These are phyloP conservation scores for Yamadazyma sp. DNA, from an alignment of 1,139 yeast genomes.

Conservation along the genomic window DNA sequence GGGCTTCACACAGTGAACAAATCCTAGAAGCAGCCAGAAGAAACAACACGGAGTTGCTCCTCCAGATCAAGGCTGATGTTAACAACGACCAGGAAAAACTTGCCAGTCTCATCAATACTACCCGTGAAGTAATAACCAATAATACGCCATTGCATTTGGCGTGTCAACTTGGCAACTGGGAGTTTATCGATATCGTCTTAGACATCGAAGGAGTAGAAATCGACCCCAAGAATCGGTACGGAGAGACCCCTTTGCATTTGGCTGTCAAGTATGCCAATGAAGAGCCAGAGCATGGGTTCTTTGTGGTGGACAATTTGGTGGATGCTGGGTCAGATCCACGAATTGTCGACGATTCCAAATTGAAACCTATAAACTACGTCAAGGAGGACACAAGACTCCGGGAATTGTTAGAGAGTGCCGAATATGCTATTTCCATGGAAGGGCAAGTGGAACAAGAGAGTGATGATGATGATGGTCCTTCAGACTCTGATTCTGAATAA, in stretches of 20 bases:
- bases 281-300: slow-evolving; percentile 86
- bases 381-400: slow-evolving; percentile 52
- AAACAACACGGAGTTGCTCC: slow-evolving; percentile 76
- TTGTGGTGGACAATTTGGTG: slow-evolving; percentile 73
- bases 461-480: slow-evolving; percentile 27
- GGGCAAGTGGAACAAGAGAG: slow-evolving; percentile 24
- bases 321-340: slow-evolving; percentile 94
- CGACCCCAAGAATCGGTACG: slow-evolving; percentile 74
- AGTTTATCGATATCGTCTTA: slow-evolving; percentile 74
- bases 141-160: slow-evolving; percentile 83
- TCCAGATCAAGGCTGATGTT: slow-evolving; percentile 51
- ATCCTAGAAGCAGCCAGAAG: slow-evolving; percentile 84
- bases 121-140: slow-evolving; percentile 74
- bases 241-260: slow-evolving; percentile 86
- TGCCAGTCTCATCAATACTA: slow-evolving; percentile 63
- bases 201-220: slow-evolving; percentile 92
- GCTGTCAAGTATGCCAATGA: slow-evolving; percentile 74
- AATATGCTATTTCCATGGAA: slow-evolving; percentile 58
- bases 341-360: slow-evolving; percentile 38
- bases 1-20: slow-evolving; percentile 81
- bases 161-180: slow-evolving; percentile 80
- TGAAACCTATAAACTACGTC: slow-evolving; percentile 75
- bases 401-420: slow-evolving; percentile 76
- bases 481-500: slow-evolving; percentile 20
- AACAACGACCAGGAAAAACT: slow-evolving; percentile 47